A percentile compares a stretch with the other conserved stretches of the same genome.
Evolutionary conservation across 345 rosid species (phyloP).

Genomic region (Citrus unshiu): DNA sequence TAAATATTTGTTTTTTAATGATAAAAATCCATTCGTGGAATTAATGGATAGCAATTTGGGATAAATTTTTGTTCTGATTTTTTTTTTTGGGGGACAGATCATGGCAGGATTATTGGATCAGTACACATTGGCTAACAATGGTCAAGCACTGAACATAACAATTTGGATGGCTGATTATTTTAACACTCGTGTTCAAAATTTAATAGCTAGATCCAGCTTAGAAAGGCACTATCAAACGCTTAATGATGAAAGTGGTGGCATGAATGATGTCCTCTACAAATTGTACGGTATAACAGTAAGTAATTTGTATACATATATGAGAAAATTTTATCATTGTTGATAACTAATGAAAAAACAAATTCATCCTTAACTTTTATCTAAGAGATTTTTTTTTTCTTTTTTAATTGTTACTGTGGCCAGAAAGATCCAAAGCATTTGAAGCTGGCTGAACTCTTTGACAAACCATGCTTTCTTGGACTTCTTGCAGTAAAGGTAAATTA

Average conservation of each 20-base stretch:
- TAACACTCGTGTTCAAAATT: conserved; percentile 45
- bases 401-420: conserved; percentile 20
- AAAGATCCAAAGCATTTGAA: conserved; percentile 44
- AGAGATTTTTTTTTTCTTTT: too few relatives aligned
- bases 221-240: conserved; percentile 48
- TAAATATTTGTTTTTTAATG: background rate
- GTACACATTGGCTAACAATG: conserved; percentile 30
- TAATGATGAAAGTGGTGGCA: conserved; percentile 64
- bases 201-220: conserved; percentile 26
- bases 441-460: conserved; percentile 57
- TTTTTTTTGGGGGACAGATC: conserved; percentile 17
- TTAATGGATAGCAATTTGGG: background rate
- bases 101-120: conserved; percentile 58
- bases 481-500: conserved; percentile 45
- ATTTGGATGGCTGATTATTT: conserved; percentile 54
- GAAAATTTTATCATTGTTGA: too few relatives aligned
- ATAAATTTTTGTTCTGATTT: background rate
- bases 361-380: too few relatives aligned
- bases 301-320: conserved; percentile 12
- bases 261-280: conserved; percentile 54
- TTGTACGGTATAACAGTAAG: conserved; percentile 38
- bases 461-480: conserved; percentile 54
- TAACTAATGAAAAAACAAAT: too few relatives aligned
- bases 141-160: conserved; percentile 41
- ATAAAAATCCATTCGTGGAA: too few relatives aligned